Base-by-base conservation (phyloP, 192 early-diverging fungal genomes). In the Obelidium mucronatum region DNA sequence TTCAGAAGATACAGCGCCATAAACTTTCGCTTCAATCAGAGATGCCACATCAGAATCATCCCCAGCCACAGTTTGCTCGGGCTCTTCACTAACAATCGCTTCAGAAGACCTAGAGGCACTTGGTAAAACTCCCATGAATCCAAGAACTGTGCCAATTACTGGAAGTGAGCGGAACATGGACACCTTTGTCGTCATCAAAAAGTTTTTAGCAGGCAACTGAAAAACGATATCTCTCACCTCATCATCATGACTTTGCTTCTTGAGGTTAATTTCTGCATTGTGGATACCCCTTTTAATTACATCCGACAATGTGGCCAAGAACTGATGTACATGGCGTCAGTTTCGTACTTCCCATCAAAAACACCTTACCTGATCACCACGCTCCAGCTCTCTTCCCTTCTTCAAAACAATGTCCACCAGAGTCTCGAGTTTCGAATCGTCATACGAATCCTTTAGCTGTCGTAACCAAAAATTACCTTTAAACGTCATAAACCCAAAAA, bases 91-190 rank as follows among this genome's bases (percentile, higher is more conserved):
- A 6, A 48, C 44, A 48, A 48, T 48, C 11, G 44, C 44, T n/a
- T n/a, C n/a, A 48, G 44, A 15, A 6, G 8, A 6, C 11, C 44
- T 19, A 48, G 6, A 8, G 24, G 58, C 13, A 26, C 15, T 13
- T 24, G 68, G 68, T n/a, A 48, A n/a, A 11, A 62, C 58, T 30
- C 73, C 73, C 22, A 75, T 48, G 30, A 75, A 17, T 37, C 62
- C 51, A 33, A 75, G 33, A 19, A 75, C 73, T 11, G 73, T 75
- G 15, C 73, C 73, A 51, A 75, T 61, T 22, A 75, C 62, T 40
- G 73, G 73, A 3, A 75, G 61, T 2, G 37, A 44, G 24, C 44
- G 6, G 34, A 75, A 53, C 24, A 75, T 11, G 19, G 62, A 75
- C 33, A 63, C 36, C 59, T 73, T 15, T 28, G n/a, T 4, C 39